These are phyloP conservation scores for Gynochthodes officinalis DNA, from an alignment of 257 asterid genomes.

Conservation along the genomic window DNA sequence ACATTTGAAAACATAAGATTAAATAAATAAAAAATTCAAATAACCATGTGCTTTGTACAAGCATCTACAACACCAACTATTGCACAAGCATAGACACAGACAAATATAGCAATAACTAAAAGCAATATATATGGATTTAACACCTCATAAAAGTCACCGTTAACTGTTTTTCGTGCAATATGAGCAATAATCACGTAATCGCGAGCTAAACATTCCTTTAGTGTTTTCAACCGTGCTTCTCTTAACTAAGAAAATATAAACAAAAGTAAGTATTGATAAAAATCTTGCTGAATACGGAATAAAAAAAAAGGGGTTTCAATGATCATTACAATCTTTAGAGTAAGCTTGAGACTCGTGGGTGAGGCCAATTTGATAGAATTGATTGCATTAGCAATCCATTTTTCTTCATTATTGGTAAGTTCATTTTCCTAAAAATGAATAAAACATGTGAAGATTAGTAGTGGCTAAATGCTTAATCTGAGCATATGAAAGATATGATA, in stretches of 20 bases:
- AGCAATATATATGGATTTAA: no score
- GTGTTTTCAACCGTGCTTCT: neutral
- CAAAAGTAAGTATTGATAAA: no score
- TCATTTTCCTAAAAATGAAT: neutral
- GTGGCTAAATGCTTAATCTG: no score
- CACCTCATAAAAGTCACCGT: neutral
- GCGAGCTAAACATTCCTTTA: neutral
- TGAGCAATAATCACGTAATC: neutral
- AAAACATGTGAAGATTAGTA: neutral
- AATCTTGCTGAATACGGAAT: no score
- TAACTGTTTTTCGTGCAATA: neutral
- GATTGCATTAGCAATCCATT: neutral
- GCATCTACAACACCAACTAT: no score
- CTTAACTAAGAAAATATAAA: neutral
- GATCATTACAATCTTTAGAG: neutral
- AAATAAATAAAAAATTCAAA: no score
- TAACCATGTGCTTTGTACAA: no score
- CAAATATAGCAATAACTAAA: no score
- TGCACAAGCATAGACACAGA: no score
- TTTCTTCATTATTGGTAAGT: neutral
- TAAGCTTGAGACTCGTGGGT: neutral
- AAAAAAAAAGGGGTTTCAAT: no score
- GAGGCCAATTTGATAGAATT: neutral
- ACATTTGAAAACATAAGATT: no score
- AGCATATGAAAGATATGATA: no score